Base-by-base conservation (phyloP, 257 asterid species). In the Nicotiana undulata region DNA sequence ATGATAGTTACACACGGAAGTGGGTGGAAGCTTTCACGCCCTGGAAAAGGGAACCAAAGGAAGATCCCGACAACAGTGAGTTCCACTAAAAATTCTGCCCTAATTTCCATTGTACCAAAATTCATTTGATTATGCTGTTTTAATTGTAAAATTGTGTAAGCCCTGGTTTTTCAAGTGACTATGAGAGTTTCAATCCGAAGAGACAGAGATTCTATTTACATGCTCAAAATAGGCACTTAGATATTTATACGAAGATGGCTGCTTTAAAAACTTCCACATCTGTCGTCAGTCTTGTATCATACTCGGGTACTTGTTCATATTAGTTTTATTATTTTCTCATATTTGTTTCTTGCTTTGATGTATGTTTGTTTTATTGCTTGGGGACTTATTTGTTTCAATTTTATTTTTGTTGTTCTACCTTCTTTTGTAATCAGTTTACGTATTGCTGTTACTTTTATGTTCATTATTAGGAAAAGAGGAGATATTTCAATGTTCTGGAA, bases 261-360 rank as follows among this genome's bases (percentile, higher is more conserved):
- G 81, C 81, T 58, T 12, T 77, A 52, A 77, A 8, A 34, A 34
- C 59, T 77, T 77, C 72, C 31, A 31, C 55, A 29, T 53, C 81
- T 32, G 31, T 58, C 17, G 56, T 58, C 32, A 16, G 67, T 77
- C 72, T 58, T 16, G 34, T 26, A 17, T 77, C 81, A 26, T 77
- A 26, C 13, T 52, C 70, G 3, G 81, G 68, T 53, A 52, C 15
- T 49, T 49, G 18, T 76, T 76, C 80, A 18, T 51, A 18, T 4
- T 24, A 18, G 9, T 18, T 31, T 55, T 26, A 1, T 51, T 40
- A 8, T 74, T 49, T 32, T 77, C 44, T 56, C 51, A 5, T 31
- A 46, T n/a, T 18, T 44, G 26, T 9, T 76, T 28, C 29, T 56
- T 56, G 51, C 29, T 76, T 75, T 5, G 6, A 20, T 59, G 15